These are phyloP conservation scores for Petasospora fabianii DNA, from an alignment of 1,139 yeast species.

Conservation along the genomic window DNA sequence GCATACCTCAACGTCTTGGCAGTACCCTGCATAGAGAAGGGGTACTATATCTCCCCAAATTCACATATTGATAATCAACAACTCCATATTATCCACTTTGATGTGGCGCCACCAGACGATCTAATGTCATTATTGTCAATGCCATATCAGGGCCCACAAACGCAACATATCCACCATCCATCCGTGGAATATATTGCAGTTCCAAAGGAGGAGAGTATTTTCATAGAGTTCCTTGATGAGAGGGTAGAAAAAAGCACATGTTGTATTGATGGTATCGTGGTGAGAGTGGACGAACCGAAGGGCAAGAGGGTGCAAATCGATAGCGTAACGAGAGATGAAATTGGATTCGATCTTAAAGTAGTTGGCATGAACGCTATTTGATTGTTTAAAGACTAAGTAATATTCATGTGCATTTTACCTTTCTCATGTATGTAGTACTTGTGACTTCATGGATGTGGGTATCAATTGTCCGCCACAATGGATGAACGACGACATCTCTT, in stretches of 20 bases:
- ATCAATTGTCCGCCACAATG: neutral
- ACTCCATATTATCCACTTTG: conserved; percentile 55
- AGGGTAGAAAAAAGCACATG: conserved; percentile 20
- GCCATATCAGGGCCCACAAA: conserved; percentile 49
- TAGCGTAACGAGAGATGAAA: conserved; percentile 6
- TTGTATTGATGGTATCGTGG: conserved; percentile 17
- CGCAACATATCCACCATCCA: conserved; percentile 46
- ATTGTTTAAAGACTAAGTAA: no score
- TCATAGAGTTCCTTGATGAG: conserved; percentile 7
- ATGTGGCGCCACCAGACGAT: conserved; percentile 32
- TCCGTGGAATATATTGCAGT: conserved; percentile 43
- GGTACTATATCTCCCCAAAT: conserved; percentile 68
- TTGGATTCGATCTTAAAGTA: conserved; percentile 9
- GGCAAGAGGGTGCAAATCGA: conserved; percentile 14
- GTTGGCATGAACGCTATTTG: conserved; percentile 12
- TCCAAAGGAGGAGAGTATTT: conserved; percentile 19
- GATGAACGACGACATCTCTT: conserved; percentile 6
- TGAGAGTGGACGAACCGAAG: conserved; percentile 15
- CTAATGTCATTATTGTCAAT: conserved; percentile 55
- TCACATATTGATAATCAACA: conserved; percentile 50
- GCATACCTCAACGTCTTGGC: conserved; percentile 68
- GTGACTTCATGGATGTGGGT: no score
- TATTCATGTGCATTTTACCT: neutral
- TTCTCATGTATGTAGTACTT: no score
- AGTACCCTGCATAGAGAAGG: conserved; percentile 60